Evolutionary conservation across 1,284 basidiomycete species (phyloP), one percentile per base, ranked within the genome.

Genomic region (Blastosporella zonata): DNA sequence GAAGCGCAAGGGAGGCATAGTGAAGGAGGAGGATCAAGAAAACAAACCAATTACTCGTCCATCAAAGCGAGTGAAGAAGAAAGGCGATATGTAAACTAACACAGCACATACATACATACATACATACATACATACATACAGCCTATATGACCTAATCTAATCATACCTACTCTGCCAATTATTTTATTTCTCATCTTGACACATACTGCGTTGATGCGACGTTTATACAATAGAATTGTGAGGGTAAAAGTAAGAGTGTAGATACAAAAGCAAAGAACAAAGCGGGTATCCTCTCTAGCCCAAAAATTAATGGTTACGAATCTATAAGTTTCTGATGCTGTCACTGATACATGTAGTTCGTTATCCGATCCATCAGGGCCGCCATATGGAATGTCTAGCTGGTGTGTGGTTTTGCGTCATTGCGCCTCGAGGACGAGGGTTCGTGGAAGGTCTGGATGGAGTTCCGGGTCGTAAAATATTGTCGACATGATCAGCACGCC

Each of bases 401-500:
- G 66, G 60, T 29, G 66, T 61, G 50, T 66, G 64, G 43, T 63
- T 52, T 17, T 60, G 59, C 39, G 55, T 57, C 40, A 56, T 57
- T 37, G 59, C 62, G 31, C 56, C 66, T 59, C 52, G 62, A 50
- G 35, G 63, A 62, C 45, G 59, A 46, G 52, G 62, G 55, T 37
- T 29, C 21, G 45, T 43, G 23, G 55, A 48, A 18, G 65, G 50
- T 59, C 72, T 74, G 27, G 71, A 68, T 13, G 72, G 72, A 21
- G 68, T 72, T 33, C 60, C 59, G 27, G 71, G 66, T 54, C 70
- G 66, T 48, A 72, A 57, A 22, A 69, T 59, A 33, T 63, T 58
- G 35, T 75, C 73, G 15, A 65, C 63, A n/a, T n/a, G n/a, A 33
- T 76, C 75, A 20, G 74, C 75, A 27, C 72, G 69, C 50, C 76